Evolutionary conservation across 1,284 basidiomycete genomes (phyloP).

Genomic region (Cryptococcus sp.): DNA sequence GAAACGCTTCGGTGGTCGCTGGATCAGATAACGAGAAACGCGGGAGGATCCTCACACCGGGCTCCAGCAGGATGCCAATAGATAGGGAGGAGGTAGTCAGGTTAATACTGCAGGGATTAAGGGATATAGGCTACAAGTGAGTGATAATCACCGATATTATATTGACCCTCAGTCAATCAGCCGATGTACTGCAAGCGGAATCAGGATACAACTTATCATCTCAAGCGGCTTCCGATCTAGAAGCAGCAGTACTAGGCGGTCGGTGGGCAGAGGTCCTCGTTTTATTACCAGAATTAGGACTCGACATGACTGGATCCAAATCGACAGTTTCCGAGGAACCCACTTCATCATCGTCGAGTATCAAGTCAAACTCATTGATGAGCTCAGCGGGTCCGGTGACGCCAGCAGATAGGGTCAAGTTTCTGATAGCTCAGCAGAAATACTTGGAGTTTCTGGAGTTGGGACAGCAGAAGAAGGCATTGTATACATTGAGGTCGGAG

Average conservation of each 20-base stretch:
- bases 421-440: slow-evolving; percentile 88
- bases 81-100: slow-evolving; percentile 88
- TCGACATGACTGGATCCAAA: slow-evolving; percentile 36
- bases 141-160: slow-evolving; percentile 43
- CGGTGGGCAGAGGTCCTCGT: slow-evolving; percentile 77
- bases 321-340: neutral
- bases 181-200: slow-evolving; percentile 80
- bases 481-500: slow-evolving; percentile 80
- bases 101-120: slow-evolving; percentile 80
- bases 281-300: slow-evolving; percentile 64
- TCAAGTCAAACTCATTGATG: neutral
- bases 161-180: slow-evolving; percentile 65
- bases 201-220: slow-evolving; percentile 86
- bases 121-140: slow-evolving; percentile 88
- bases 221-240: slow-evolving; percentile 71
- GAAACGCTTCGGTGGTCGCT: slow-evolving; percentile 4
- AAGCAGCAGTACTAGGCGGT: slow-evolving; percentile 74
- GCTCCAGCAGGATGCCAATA: slow-evolving; percentile 48
- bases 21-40: slow-evolving; percentile 2
- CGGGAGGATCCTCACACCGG: slow-evolving; percentile 8
- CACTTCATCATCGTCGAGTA: neutral
- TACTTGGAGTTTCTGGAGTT: slow-evolving; percentile 91
- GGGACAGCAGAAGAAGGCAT: slow-evolving; percentile 71
- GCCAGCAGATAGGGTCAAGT: slow-evolving; percentile 64
- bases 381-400: slow-evolving; percentile 2